Percentiles rank a stretch among this genome's conserved stretches.
phyloP scores from a whole-genome alignment of 2,329 filamentous ascomycete genomes.

The Pseudohalonectria lignicola region DNA sequence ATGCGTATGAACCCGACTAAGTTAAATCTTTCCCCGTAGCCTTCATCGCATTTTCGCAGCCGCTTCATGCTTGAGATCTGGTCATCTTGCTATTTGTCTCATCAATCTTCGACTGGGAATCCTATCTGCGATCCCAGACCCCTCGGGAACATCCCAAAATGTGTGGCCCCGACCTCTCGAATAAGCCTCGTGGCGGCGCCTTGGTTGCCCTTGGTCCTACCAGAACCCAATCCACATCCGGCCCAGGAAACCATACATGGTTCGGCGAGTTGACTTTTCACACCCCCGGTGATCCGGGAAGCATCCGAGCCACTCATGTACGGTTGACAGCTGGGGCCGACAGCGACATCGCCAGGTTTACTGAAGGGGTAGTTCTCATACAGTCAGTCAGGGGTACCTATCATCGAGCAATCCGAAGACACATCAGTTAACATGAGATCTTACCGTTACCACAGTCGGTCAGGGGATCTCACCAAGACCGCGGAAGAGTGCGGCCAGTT shows the following conservation, averaged over 20 bases:
- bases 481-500: conserved; percentile 1
- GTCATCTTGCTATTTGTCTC: too few relatives aligned
- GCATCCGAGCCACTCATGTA: background rate
- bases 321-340: background rate
- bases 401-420: background rate
- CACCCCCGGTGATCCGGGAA: conserved; percentile 1
- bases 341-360: background rate
- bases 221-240: background rate
- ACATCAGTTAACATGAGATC: background rate
- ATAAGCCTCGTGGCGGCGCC: conserved; percentile 1
- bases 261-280: conserved; percentile 1
- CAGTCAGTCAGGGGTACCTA: background rate
- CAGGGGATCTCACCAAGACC: background rate
- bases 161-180: conserved; percentile 1
- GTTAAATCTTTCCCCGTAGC: too few relatives aligned
- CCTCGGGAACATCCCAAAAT: too few relatives aligned
- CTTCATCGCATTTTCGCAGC: too few relatives aligned
- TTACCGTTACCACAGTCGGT: background rate
- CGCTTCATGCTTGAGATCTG: too few relatives aligned
- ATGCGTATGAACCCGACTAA: too few relatives aligned
- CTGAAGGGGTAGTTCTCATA: background rate
- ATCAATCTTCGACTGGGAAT: too few relatives aligned
- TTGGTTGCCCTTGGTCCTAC: background rate
- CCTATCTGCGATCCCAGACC: too few relatives aligned
- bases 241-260: background rate